These are phyloP conservation scores for Solanum sitiens DNA, from an alignment of 257 asterid species.

Conservation along the genomic window DNA sequence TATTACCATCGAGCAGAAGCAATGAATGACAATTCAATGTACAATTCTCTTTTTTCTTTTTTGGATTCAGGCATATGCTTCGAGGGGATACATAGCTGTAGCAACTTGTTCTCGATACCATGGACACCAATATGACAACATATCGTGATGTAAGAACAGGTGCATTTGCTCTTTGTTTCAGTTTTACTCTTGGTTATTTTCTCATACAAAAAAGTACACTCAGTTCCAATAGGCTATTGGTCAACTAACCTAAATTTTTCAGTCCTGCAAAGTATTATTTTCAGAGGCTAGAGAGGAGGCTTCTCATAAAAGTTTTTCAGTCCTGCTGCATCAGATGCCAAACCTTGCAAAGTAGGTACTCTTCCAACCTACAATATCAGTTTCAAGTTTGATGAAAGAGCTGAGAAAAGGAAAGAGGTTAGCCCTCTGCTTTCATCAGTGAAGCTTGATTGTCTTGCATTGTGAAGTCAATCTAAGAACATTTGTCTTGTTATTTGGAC, in stretches of 20 bases:
- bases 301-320: no score
- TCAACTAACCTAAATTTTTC: neutral
- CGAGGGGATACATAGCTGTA: conserved; percentile 69
- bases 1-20: neutral
- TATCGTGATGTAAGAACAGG: conserved; percentile 54
- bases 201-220: neutral
- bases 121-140: conserved; percentile 60
- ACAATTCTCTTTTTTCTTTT: neutral
- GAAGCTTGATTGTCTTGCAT: no score
- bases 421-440: no score
- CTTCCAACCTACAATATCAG: no score
- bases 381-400: no score
- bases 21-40: neutral
- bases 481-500: no score
- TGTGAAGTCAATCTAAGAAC: no score
- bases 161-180: neutral
- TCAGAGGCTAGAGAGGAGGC: no score
- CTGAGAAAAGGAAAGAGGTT: no score
- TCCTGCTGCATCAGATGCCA: conserved; percentile 1
- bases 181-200: neutral
- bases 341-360: no score
- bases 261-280: no score
- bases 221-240: neutral
- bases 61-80: conserved; percentile 74
- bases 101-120: conserved; percentile 96